Evolutionary conservation across 305 asterid genomes (phyloP), one percentile per base, ranked within the genome.

Genomic region (Solanum hybrid): DNA sequence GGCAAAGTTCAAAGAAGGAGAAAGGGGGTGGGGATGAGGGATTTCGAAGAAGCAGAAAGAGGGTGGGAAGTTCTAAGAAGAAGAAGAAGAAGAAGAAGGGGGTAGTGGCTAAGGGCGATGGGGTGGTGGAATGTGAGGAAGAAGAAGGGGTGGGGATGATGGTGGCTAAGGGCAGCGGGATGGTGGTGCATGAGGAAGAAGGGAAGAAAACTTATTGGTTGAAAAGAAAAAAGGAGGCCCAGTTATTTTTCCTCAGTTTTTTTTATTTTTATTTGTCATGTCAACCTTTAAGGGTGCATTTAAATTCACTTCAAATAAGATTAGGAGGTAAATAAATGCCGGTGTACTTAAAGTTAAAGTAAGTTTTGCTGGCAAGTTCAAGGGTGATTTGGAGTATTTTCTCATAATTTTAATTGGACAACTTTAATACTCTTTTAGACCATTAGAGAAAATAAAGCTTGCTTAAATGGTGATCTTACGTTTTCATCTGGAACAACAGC

Each of bases 401-500:
- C 69, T 6, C 14, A 38, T 38, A 80, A 80, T 38, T 38, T 80
- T 80, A 80, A 80, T 80, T 51, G 66, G 86, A 24, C 34, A 79
- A 80, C n/a, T 10, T 15, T 4, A 10, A 38, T 38, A 40, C 38
- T 42, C 66, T 17, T 45, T 80, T 14, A 38, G 36, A 45, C 17
- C 73, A 82, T 45, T 82, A 34, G 35, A 82, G 40, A 82, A 45
- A 45, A 86, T 4, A 66, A 26, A 17, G 77, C 87, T 78, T 6
- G 10, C 78, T 31, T 60, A 10, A 77, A 87, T 38, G 60, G 75
- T 14, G 27, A 72, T 87, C 98, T 89, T 93, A 95, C 99, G 38
- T 93, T 94, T 89, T 97, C 98, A 90, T 92, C 93, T 22, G 99
- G 99, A 60, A 97, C 99, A 80, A 97, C 95, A 60, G 99, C 99